Percentiles rank a stretch among this genome's conserved stretches.
phyloP scores from a whole-genome alignment of 352 stramenopile species.

The Blastocystis sp. region DNA sequence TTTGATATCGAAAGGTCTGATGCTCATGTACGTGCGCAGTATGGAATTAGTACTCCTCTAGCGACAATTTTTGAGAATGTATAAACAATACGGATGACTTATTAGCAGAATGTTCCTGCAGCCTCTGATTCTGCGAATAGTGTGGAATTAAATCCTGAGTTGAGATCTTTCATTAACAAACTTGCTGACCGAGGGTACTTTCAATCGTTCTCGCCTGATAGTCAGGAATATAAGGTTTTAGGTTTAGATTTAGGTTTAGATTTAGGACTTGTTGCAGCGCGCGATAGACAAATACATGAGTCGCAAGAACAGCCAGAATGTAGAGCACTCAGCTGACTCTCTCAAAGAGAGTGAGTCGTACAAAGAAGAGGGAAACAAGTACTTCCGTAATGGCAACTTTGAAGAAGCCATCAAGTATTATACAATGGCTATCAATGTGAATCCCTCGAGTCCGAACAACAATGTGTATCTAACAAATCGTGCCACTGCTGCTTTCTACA shows the following conservation, averaged over 20 bases:
- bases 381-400: slow-evolving; percentile 16
- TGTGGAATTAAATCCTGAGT: background rate
- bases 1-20: slow-evolving; percentile 3
- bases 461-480: slow-evolving; percentile 40
- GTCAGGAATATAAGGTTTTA: slow-evolving; percentile 1
- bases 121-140: background rate
- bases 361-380: slow-evolving; percentile 39
- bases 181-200: background rate
- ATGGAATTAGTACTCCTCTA: background rate
- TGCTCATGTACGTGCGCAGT: background rate
- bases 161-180: background rate
- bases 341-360: background rate
- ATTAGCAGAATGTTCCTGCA: background rate
- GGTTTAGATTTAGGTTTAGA: background rate
- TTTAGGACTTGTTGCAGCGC: background rate
- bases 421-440: background rate
- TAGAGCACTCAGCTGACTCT: background rate
- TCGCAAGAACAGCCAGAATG: background rate
- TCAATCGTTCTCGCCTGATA: background rate
- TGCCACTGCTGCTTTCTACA: slow-evolving; percentile 16
- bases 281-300: slow-evolving; percentile 42
- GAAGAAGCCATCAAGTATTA: background rate
- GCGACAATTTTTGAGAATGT: background rate
- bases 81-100: background rate
- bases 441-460: background rate